Base-by-base conservation (phyloP, 768 basidiomycete genomes). In the Tylopilus sp. region DNA sequence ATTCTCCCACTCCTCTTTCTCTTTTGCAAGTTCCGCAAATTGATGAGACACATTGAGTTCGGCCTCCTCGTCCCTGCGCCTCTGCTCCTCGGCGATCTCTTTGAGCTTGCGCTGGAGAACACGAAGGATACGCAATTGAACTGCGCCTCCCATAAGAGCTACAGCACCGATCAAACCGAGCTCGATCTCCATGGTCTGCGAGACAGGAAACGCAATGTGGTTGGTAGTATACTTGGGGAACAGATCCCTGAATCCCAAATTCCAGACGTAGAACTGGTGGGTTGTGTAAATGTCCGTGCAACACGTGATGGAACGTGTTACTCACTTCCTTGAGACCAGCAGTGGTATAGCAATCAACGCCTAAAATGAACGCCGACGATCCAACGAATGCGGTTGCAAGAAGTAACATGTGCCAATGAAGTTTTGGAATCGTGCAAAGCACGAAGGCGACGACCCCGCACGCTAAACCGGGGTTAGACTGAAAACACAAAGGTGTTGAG, bases 171-270 rank as follows among this genome's bases (percentile, higher is more conserved):
- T 82, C 60, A 97, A 80, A 26, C 93, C 95, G 28, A 98, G 79
- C 65, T 97, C 95, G 53, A 98, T 93, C 66, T 90, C 80, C 92
- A 95, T 96, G 9, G 85, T 85, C 65, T 94, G 92, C 6, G 88
- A 81, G 48, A 95, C 83, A 28, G 93, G 92, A 65, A 89, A 95
- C 46, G 80, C 72, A 53, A 89, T 89, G 54, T 79, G 76, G 61
- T 84, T 79, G 48, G 74, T 71, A 21, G 77, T 72, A 60, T 85
- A 93, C 61, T 88, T 89, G 11, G 89, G 84, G 70, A 94, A 98
- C 26, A 98, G 72, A 6, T 74, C 63, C 3, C 74, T 78, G 73
- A 94, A 97, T 36, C 96, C 96, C 47, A 98, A 75, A 68, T 97
- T 98, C 85, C 89, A 97, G 46, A 97, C 76, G 72, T 97, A 98